phyloP scores from a whole-genome alignment of 2,329 filamentous ascomycete species.

The Chaetomiaceae sp. region DNA sequence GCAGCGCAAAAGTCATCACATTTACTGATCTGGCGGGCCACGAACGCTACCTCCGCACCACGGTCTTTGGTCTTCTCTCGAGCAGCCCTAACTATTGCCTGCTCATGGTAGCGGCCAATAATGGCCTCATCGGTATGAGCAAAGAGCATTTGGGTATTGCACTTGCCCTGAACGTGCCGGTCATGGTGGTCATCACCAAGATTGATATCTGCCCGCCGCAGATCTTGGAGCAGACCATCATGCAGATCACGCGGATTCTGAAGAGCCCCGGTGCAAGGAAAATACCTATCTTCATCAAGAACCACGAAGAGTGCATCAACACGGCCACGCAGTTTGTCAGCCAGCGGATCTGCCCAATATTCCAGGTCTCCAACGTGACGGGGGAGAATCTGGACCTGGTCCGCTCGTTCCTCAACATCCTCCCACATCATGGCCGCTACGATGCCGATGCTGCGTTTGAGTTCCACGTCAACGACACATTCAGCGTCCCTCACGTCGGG shows the following conservation, averaged over 20 bases:
- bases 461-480: constrained; percentile 95
- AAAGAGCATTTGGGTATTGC: constrained; percentile 97
- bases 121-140: constrained; percentile 95
- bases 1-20: constrained; percentile 92
- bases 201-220: constrained; percentile 97
- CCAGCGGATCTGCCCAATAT: constrained; percentile 91
- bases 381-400: constrained; percentile 87
- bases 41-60: constrained; percentile 91
- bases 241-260: constrained; percentile 85
- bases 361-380: constrained; percentile 97
- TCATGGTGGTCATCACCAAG: constrained; percentile 97
- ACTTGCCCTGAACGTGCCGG: constrained; percentile 87
- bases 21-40: constrained; percentile 96
- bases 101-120: constrained; percentile 97
- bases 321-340: constrained; percentile 95
- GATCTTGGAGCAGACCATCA: constrained; percentile 88
- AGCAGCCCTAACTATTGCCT: constrained; percentile 97
- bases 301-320: constrained; percentile 84
- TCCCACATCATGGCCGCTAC: constrained; percentile 92
- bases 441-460: constrained; percentile 85
- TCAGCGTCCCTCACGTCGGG: constrained; percentile 94
- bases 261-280: constrained; percentile 92
- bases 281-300: constrained; percentile 93
- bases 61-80: constrained; percentile 89
- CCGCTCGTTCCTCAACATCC: constrained; percentile 87